These are phyloP conservation scores for Diaporthe humulicola DNA, from an alignment of 2,329 filamentous ascomycete species.

Conservation along the genomic window DNA sequence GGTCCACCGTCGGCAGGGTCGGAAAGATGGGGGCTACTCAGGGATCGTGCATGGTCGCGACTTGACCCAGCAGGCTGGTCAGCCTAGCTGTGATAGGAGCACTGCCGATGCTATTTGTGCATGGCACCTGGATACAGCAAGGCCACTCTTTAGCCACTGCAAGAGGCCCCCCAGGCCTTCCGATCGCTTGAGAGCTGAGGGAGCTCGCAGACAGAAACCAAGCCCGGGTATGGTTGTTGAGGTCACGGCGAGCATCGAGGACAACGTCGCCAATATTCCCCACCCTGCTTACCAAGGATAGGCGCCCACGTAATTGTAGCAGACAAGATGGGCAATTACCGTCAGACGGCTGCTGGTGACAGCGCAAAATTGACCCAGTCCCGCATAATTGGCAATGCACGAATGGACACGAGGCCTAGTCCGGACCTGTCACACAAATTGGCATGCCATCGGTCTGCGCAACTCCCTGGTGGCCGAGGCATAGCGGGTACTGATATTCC, in stretches of 20 bases:
- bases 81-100: constrained; percentile 14
- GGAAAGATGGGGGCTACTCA: constrained; percentile 7
- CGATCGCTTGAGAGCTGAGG: not conserved
- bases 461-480: not conserved
- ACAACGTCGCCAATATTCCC: not conserved
- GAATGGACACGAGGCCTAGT: not conserved
- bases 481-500: not conserved
- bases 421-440: not conserved
- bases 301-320: not conserved
- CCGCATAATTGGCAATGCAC: not conserved
- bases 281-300: not conserved
- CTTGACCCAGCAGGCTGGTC: constrained; percentile 17
- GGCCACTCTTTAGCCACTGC: not conserved
- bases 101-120: not conserved
- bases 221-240: not conserved
- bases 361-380: not conserved
- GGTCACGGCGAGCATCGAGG: not conserved
- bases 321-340: not conserved
- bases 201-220: not conserved
- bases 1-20: not conserved
- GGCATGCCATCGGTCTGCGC: not conserved
- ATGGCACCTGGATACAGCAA: not conserved
- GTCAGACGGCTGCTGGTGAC: not conserved
- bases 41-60: constrained; percentile 11
- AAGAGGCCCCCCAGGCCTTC: not conserved